A percentile compares a stretch with the other conserved stretches of the same genome.
Conservation (phyloP, 495 filamentous ascomycete species). For the Poronia punctata region DNA sequence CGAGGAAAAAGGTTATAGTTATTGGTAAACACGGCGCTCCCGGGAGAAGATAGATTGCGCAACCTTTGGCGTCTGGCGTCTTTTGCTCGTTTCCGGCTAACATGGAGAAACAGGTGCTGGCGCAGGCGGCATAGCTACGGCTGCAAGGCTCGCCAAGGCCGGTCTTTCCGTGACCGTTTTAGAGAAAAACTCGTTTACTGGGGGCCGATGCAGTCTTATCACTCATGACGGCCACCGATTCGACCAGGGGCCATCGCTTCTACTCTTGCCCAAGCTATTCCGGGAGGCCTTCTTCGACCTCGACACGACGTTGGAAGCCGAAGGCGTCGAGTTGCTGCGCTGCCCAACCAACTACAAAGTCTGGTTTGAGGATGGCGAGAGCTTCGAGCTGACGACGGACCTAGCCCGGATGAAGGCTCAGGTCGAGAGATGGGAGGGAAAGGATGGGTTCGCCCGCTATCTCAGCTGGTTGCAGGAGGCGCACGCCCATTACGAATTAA, state of each 20-base stretch:
- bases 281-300: conserved; percentile 56
- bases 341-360: conserved; percentile 67
- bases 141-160: conserved; percentile 59
- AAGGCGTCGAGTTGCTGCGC: conserved; percentile 55
- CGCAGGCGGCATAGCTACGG: conserved; percentile 58
- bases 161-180: conserved; percentile 59
- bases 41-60: too few relatives aligned
- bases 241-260: conserved; percentile 64
- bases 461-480: conserved; percentile 54
- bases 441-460: conserved; percentile 56
- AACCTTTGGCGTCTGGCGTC: too few relatives aligned
- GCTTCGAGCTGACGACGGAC: conserved; percentile 53
- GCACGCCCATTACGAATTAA: conserved; percentile 58
- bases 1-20: too few relatives aligned
- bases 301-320: conserved; percentile 49
- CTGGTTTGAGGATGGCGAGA: conserved; percentile 57
- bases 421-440: conserved; percentile 59
- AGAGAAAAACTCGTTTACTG: conserved; percentile 62
- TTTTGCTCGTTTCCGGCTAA: too few relatives aligned
- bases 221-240: conserved; percentile 53
- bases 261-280: conserved; percentile 61
- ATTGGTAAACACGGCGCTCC: too few relatives aligned
- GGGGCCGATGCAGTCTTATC: conserved; percentile 57
- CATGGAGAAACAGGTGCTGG: conserved; percentile 46
- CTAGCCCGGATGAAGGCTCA: conserved; percentile 57